phyloP scores from a whole-genome alignment of 768 basidiomycete genomes.

The Boletus rubescentipes region DNA sequence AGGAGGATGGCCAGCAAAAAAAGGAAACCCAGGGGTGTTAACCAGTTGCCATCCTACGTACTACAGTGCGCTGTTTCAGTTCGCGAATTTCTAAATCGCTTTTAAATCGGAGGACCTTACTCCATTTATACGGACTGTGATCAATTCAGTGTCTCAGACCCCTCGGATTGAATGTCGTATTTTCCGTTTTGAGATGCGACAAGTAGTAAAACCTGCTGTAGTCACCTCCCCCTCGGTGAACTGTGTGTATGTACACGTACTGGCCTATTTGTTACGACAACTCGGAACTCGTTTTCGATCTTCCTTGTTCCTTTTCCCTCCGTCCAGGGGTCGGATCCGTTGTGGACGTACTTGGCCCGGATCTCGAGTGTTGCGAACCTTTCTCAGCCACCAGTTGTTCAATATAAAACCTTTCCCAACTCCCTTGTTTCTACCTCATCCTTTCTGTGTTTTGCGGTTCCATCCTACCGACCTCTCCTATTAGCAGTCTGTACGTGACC shows the following conservation, averaged over 20 bases:
- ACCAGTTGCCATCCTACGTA: too few species aligned
- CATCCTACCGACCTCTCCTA: neutral
- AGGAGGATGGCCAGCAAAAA: neutral
- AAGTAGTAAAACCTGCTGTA: neutral
- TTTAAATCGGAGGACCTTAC: neutral
- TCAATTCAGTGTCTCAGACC: neutral
- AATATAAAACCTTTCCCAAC: slow-evolving; percentile 25
- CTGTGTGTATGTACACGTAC: neutral
- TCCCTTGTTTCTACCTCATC: neutral
- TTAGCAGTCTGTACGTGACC: slow-evolving; percentile 5
- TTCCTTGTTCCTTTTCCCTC: neutral
- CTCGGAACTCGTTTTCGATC: neutral
- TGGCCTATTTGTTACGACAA: slow-evolving; percentile 13
- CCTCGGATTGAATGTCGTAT: neutral
- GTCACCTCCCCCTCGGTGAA: neutral
- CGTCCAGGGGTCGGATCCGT: neutral
- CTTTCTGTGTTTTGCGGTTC: neutral
- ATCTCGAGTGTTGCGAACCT: neutral
- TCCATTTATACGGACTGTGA: neutral
- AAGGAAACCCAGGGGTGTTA: neutral
- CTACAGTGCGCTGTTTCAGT: neutral
- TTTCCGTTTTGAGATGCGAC: neutral
- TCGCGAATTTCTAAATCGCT: too few species aligned
- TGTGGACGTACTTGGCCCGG: slow-evolving; percentile 3
- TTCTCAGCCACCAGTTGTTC: slow-evolving; percentile 23